Evolutionary conservation across 2,329 filamentous ascomycete genomes (phyloP).

Genomic region (Fusarium graminum): DNA sequence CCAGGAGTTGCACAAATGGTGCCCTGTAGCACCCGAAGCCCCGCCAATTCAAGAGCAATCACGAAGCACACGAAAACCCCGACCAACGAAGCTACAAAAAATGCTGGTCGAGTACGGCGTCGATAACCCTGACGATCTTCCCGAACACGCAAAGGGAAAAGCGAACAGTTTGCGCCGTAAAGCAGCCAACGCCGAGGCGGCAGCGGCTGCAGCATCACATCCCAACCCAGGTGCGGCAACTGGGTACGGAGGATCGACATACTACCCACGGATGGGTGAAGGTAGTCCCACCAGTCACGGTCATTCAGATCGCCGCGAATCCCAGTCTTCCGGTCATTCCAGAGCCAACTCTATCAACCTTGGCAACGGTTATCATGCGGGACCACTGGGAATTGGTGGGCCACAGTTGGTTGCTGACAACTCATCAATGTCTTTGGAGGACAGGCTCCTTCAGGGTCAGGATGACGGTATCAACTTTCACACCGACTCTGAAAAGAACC

Average conservation of each 20-base stretch:
- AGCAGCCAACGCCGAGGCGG: conserved; percentile 70
- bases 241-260: conserved; percentile 47
- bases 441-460: conserved; percentile 63
- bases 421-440: conserved; percentile 61
- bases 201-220: conserved; percentile 55
- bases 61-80: conserved; percentile 91
- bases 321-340: conserved; percentile 47
- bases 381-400: conserved; percentile 59
- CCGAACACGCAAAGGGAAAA: conserved; percentile 84
- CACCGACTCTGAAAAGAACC: conserved; percentile 61
- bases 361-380: conserved; percentile 57
- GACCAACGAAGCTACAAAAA: conserved; percentile 97
- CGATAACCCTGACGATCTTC: conserved; percentile 89
- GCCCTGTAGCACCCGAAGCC: conserved; percentile 85
- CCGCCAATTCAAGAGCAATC: conserved; percentile 90
- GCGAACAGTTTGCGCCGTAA: conserved; percentile 80
- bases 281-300: conserved; percentile 47
- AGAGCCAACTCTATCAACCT: conserved; percentile 58
- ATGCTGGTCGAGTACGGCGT: conserved; percentile 90
- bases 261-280: conserved; percentile 44
- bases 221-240: conserved; percentile 29
- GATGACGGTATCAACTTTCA: conserved; percentile 62
- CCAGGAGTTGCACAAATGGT: conserved; percentile 95
- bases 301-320: conserved; percentile 47
- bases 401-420: conserved; percentile 59